Evolutionary conservation across 495 filamentous ascomycete genomes (phyloP).

Genomic region (Aspergillus saccharolyticus): DNA sequence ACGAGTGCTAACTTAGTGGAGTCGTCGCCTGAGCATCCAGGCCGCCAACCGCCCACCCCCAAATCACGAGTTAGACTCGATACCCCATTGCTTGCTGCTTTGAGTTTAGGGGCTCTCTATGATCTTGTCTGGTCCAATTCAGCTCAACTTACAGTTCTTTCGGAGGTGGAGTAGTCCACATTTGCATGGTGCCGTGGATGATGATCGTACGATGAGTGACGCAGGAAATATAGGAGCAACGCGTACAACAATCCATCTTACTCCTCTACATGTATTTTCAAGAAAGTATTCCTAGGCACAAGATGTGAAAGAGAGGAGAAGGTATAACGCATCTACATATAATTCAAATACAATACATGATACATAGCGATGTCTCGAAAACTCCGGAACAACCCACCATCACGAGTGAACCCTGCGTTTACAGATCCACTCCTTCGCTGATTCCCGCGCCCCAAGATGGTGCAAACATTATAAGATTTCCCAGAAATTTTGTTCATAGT

Average conservation of each 20-base stretch:
- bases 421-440: conserved; percentile 28
- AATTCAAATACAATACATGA: conserved; percentile 39
- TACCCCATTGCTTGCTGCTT: not conserved
- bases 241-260: too few relatives aligned
- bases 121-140: not conserved
- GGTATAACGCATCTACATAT: conserved; percentile 27
- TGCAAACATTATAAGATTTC: conserved; percentile 28
- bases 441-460: conserved; percentile 36
- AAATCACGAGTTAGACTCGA: too few relatives aligned
- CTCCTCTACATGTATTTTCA: too few relatives aligned
- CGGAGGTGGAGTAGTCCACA: too few relatives aligned
- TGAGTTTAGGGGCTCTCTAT: conserved; percentile 1
- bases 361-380: conserved; percentile 40
- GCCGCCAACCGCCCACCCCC: conserved; percentile 5
- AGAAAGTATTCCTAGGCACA: too few relatives aligned
- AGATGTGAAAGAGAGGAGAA: conserved; percentile 27
- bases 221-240: not conserved
- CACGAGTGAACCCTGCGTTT: conserved; percentile 13
- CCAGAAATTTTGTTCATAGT: conserved; percentile 31
- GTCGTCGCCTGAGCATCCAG: conserved; percentile 17
- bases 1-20: not conserved
- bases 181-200: not conserved
- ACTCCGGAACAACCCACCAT: conserved; percentile 32
- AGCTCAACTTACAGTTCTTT: not conserved
- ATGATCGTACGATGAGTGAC: not conserved